Conservation (phyloP, 1,284 basidiomycete genomes). For the Caloboletus firmus region DNA sequence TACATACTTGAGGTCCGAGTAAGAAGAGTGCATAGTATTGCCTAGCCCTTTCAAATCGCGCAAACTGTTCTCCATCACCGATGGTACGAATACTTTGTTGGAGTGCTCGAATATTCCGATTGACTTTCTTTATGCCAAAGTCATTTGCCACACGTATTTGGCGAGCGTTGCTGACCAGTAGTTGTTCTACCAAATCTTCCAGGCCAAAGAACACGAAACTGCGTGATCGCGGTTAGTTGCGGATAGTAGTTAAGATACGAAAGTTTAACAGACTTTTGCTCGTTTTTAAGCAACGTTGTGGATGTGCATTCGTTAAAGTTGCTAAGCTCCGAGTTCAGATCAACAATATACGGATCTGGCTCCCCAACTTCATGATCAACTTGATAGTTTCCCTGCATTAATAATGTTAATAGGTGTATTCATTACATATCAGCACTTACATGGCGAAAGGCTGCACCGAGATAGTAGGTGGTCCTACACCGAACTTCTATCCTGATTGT, state of each 20-base stretch:
- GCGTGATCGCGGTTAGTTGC: slow-evolving; percentile 4
- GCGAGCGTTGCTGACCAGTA: slow-evolving; percentile 76
- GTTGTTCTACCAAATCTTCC: slow-evolving; percentile 82
- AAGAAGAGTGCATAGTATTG: slow-evolving; percentile 82
- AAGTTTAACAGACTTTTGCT: slow-evolving; percentile 58
- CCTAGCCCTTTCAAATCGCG: slow-evolving; percentile 75
- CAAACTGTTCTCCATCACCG: slow-evolving; percentile 56
- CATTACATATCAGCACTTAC: slow-evolving; percentile 41
- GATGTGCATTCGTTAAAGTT: slow-evolving; percentile 75
- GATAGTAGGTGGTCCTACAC: slow-evolving; percentile 80
- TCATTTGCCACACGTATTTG: slow-evolving; percentile 71
- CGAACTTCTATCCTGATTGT: slow-evolving; percentile 90
- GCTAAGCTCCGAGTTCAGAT: slow-evolving; percentile 82
- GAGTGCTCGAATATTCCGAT: slow-evolving; percentile 87
- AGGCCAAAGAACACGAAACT: slow-evolving; percentile 90
- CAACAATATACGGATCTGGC: slow-evolving; percentile 87
- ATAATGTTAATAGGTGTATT: slow-evolving; percentile 3
- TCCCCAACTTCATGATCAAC: slow-evolving; percentile 83
- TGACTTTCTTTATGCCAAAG: slow-evolving; percentile 85
- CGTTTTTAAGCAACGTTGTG: slow-evolving; percentile 58
- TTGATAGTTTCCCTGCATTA: slow-evolving; percentile 73
- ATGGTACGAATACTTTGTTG: slow-evolving; percentile 91
- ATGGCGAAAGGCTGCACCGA: slow-evolving; percentile 75
- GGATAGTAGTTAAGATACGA: slow-evolving; percentile 1
- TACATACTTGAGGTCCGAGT: slow-evolving; percentile 68